phyloP scores from a whole-genome alignment of 768 basidiomycete species.

The Imleria badia region DNA sequence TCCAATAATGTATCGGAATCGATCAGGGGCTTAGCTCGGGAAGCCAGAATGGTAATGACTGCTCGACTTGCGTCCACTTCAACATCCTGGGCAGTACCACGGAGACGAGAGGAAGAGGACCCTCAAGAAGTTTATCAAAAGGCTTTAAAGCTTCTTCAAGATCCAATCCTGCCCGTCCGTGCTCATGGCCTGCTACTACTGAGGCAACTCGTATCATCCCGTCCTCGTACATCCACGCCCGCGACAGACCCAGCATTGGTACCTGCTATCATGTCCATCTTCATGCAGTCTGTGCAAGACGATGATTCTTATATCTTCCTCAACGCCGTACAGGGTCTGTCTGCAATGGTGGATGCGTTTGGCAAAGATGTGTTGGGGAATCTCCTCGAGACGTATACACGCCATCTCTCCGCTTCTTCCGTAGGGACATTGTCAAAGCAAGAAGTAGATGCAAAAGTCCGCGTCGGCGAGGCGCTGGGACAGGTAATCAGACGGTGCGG shows the following conservation, averaged over 20 bases:
- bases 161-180: slow-evolving; percentile 89
- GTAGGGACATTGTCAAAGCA: slow-evolving; percentile 43
- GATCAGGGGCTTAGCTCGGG: slow-evolving; percentile 61
- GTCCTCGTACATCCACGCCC: slow-evolving; percentile 13
- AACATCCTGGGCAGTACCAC: slow-evolving; percentile 23
- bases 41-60: slow-evolving; percentile 82
- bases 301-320: slow-evolving; percentile 96
- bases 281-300: slow-evolving; percentile 81
- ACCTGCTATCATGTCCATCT: slow-evolving; percentile 85
- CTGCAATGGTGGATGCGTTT: slow-evolving; percentile 77
- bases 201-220: slow-evolving; percentile 63
- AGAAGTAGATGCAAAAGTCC: slow-evolving; percentile 70
- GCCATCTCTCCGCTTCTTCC: slow-evolving; percentile 44
- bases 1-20: slow-evolving; percentile 47
- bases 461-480: slow-evolving; percentile 84
- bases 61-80: slow-evolving; percentile 71
- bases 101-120: slow-evolving; percentile 20
- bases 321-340: slow-evolving; percentile 87
- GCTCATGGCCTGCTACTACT: slow-evolving; percentile 88
- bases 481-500: slow-evolving; percentile 76
- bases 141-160: slow-evolving; percentile 84
- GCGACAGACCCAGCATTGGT: slow-evolving; percentile 60
- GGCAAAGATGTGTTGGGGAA: slow-evolving; percentile 62
- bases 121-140: slow-evolving; percentile 77
- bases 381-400: slow-evolving; percentile 67